Base-by-base conservation (phyloP, 257 asterid species). In the Lithospermum erythrorhizon region DNA sequence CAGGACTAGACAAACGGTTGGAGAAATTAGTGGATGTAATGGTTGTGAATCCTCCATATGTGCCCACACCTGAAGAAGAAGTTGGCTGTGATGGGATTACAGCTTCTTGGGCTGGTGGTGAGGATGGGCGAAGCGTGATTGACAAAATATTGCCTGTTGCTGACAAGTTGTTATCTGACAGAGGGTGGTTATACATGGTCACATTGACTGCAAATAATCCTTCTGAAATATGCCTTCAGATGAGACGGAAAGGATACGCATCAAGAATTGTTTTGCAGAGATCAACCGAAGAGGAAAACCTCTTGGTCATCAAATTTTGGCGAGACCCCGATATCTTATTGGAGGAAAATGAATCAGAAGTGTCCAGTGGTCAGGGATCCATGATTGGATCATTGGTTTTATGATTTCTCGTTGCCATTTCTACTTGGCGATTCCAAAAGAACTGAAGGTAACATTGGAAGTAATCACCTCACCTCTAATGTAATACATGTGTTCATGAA, bases 41-140 rank as follows among this genome's bases (percentile, higher is more conserved):
- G 72, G 94, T 89, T 59, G 99, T 93, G 67, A 93, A 93, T 72
- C 97, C 97, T 7, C 99, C 99, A 58, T 93, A 93, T 59, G 97
- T 93, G 68, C 99, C 97, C 6, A 89, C 97, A 1, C 97, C 99
- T 3, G 97, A 89, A 63, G 91, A 87, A 3, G 97, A 93, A 77
- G 98, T 91, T 55, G 99, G 99, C 14, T 59, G 82, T 56, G 41
- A 52, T 4, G 99, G 99, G 51, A 86, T 93, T 61, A 76, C 87
- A 16, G 75, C 97, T 5, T 68, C 99, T 27, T 93, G 99, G 96
- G 96, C 97, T 0, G 99, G 99, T 45, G 97, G 96, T 19, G 97
- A 83, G 65, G 83, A 86, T 68, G 99, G 97, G 0, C 67, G 95
- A 60, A 68, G 76, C 2, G 97, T 93, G 47, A 86, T 86, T 69